Conservation (phyloP, 768 basidiomycete species). For the Holtermanniella nyarrowii region DNA sequence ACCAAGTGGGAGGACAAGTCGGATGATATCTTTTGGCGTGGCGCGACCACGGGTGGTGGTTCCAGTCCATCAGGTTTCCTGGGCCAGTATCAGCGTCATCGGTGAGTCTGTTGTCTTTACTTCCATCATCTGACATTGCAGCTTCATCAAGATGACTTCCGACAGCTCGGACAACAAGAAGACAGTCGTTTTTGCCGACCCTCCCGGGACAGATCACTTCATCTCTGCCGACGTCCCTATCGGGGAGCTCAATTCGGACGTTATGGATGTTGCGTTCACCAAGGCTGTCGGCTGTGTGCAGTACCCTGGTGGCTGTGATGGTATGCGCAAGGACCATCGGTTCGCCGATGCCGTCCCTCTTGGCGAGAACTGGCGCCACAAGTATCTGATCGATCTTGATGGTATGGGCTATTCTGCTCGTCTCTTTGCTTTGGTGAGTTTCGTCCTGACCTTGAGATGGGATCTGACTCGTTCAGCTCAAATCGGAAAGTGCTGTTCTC, state of each 20-base stretch:
- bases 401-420: slow-evolving; percentile 91
- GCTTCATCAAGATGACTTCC: slow-evolving; percentile 71
- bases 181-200: slow-evolving; percentile 61
- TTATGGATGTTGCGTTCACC: slow-evolving; percentile 83
- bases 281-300: slow-evolving; percentile 57
- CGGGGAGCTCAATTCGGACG: slow-evolving; percentile 57
- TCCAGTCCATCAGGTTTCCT: slow-evolving; percentile 75
- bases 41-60: slow-evolving; percentile 91
- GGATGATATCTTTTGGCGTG: slow-evolving; percentile 86
- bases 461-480: slow-evolving; percentile 61
- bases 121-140: slow-evolving; percentile 17
- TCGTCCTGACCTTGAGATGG: not conserved
- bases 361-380: slow-evolving; percentile 82
- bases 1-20: slow-evolving; percentile 75
- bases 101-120: slow-evolving; percentile 46
- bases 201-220: slow-evolving; percentile 51
- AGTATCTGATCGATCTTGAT: slow-evolving; percentile 83
- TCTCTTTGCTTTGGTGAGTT: slow-evolving; percentile 48
- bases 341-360: slow-evolving; percentile 68
- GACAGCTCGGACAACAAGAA: slow-evolving; percentile 49
- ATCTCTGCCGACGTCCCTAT: slow-evolving; percentile 55
- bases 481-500: slow-evolving; percentile 70
- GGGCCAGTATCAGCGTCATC: slow-evolving; percentile 73
- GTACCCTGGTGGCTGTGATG: slow-evolving; percentile 61
- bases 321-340: slow-evolving; percentile 55